Conservation (phyloP, 495 filamentous ascomycete species). For the Trichoderma gamsii region DNA sequence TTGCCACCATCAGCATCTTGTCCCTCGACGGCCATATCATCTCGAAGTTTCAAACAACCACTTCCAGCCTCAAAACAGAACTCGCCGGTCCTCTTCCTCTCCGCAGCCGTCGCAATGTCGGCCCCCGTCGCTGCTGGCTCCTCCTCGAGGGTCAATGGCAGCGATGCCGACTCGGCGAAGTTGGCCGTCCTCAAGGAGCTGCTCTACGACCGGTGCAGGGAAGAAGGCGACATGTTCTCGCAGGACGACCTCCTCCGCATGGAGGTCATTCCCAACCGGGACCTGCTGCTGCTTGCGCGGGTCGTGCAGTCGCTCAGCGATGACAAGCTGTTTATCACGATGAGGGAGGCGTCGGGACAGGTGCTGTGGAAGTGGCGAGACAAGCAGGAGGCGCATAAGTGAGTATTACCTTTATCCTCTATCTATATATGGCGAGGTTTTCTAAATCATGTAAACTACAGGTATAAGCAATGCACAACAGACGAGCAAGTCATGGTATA, state of each 20-base stretch:
- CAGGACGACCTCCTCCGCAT: conserved; percentile 62
- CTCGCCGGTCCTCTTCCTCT: neutral
- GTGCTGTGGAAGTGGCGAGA: conserved; percentile 62
- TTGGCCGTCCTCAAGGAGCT: conserved; percentile 13
- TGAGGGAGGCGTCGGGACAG: conserved; percentile 21
- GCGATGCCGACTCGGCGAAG: conserved; percentile 12
- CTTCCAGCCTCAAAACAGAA: neutral
- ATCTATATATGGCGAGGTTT: neutral
- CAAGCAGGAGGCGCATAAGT: conserved; percentile 67
- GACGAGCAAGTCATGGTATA: conserved; percentile 76
- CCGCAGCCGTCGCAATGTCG: neutral
- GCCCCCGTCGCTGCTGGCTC: neutral
- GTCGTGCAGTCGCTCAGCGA: conserved; percentile 58
- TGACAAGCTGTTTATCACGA: conserved; percentile 61
- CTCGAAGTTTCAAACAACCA: neutral
- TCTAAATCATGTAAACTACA: conserved; percentile 25
- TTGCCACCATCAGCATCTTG: neutral
- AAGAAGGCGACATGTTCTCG: conserved; percentile 41
- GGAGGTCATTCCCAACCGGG: conserved; percentile 53
- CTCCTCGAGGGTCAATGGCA: neutral
- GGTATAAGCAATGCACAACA: conserved; percentile 56
- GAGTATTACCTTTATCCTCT: conserved; percentile 23
- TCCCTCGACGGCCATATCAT: neutral
- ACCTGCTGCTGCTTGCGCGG: conserved; percentile 50
- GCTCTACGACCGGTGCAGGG: conserved; percentile 12